phyloP scores from a whole-genome alignment of 768 basidiomycete species.

The Lanmaoa pseudosensibilis region DNA sequence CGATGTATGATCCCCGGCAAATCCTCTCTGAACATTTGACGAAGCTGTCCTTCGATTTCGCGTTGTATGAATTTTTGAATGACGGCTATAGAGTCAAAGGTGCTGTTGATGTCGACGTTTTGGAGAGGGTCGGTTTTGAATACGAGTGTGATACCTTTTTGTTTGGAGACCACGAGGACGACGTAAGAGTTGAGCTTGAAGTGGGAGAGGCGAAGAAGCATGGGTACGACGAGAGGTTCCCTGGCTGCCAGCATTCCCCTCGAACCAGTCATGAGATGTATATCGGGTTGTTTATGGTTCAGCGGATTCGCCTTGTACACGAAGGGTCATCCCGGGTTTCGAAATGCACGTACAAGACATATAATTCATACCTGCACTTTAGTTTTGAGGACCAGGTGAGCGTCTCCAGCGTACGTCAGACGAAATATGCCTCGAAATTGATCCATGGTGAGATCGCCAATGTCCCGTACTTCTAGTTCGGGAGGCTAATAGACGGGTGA shows the following conservation, averaged over 20 bases:
- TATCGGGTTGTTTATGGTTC: constrained; percentile 88
- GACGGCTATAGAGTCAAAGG: constrained; percentile 96
- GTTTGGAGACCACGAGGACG: constrained; percentile 94
- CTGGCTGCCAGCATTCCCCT: constrained; percentile 91
- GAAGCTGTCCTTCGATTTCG: constrained; percentile 94
- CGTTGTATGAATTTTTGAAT: constrained; percentile 97
- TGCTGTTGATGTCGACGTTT: constrained; percentile 95
- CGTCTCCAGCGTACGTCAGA: constrained; percentile 92
- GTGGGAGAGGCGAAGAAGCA: constrained; percentile 95
- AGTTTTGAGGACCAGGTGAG: constrained; percentile 80
- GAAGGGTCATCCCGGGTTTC: constrained; percentile 5
- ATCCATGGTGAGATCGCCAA: constrained; percentile 93
- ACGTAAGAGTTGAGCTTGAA: constrained; percentile 94
- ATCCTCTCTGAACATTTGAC: constrained; percentile 98
- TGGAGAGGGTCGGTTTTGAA: constrained; percentile 99
- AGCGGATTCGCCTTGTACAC: constrained; percentile 82
- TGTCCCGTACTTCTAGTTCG: constrained; percentile 94
- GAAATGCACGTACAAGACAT: not conserved
- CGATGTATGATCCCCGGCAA: constrained; percentile 95
- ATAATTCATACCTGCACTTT: constrained; percentile 77
- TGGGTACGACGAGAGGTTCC: constrained; percentile 94
- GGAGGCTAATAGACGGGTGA: constrained; percentile 66
- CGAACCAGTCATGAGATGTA: constrained; percentile 81
- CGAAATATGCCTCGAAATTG: constrained; percentile 97
- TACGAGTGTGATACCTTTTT: constrained; percentile 97